Base-by-base conservation (phyloP, 305 asterid genomes). In the Galium porrigens region DNA sequence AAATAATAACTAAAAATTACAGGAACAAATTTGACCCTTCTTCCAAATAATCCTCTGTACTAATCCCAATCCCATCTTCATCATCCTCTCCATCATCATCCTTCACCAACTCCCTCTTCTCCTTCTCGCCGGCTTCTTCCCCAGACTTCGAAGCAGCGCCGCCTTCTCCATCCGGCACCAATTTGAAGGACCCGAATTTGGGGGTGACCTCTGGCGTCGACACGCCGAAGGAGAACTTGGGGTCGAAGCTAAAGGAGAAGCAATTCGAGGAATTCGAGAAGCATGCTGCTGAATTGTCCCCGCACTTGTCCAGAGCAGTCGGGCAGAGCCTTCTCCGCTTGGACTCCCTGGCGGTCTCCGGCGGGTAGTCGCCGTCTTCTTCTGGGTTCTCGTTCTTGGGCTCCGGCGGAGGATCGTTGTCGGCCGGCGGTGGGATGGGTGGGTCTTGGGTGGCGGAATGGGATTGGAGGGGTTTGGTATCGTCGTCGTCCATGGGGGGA, bases 191-290 rank as follows among this genome's bases (percentile, higher is more conserved):
- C 59, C 84, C 80, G 33, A 80, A 77, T 64, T 80, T 80, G 4
- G 82, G 85, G 4, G 85, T 80, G 48, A 79, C 70, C 69, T 80
- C 78, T 0, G 79, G 84, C 6, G 81, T 77, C 11, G 70, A 70
- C 58, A 51, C 79, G 1, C 81, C 81, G 49, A 67, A 66, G 6
- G 66, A 70, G 42, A 71, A 64, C 58, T 77, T 74, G 20, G 84
- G 68, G 65, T 80, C 81, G 18, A 76, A 74, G n/a, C 70, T 71
- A 70, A 81, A 81, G 48, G 85, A 73, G 37, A 70, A 68, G 39
- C 68, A 37, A 17, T 36, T 53, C 3, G 72, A 12, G 55, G 33
- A 37, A 17, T 36, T 53, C 3, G 72, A 12, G 55, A 41, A 56
- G 5, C 70, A 58, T 4, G 20, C 1, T 1, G 46, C 18, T 46